phyloP scores from a whole-genome alignment of 2,329 filamentous ascomycete species.

The Xylaria sp. region DNA sequence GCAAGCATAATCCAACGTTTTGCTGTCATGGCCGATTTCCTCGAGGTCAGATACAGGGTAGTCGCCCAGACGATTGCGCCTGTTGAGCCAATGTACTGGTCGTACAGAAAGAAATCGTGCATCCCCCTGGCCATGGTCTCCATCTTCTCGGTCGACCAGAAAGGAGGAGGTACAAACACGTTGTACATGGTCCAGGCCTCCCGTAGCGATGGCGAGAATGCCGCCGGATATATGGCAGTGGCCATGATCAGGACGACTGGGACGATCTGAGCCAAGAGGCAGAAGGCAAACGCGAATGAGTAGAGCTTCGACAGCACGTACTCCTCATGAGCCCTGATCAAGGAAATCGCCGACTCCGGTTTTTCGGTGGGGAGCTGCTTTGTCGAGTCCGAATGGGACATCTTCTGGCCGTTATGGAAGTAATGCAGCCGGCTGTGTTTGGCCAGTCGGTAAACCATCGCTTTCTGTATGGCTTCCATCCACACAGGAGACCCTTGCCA shows the following conservation, averaged over 20 bases:
- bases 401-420: constrained; percentile 1
- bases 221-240: constrained; percentile 9
- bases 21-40: constrained; percentile 5
- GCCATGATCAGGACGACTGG: constrained; percentile 12
- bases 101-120: constrained; percentile 25
- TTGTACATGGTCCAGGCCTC: constrained; percentile 16
- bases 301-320: constrained; percentile 14
- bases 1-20: constrained; percentile 16
- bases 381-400: neutral
- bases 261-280: constrained; percentile 15
- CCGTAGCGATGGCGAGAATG: constrained; percentile 6
- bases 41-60: constrained; percentile 19
- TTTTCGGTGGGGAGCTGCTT: constrained; percentile 3
- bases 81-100: constrained; percentile 23
- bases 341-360: constrained; percentile 6
- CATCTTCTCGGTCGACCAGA: constrained; percentile 20
- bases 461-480: constrained; percentile 15
- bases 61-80: constrained; percentile 20
- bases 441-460: constrained; percentile 5
- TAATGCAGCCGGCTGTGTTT: neutral
- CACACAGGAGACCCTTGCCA: constrained; percentile 25
- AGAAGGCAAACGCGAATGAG: constrained; percentile 20
- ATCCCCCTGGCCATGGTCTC: constrained; percentile 20
- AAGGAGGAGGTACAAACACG: constrained; percentile 19
- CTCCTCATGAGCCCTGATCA: constrained; percentile 5